Evolutionary conservation across 2,329 filamentous ascomycete species (phyloP).

Genomic region (Zasmidium angulare): DNA sequence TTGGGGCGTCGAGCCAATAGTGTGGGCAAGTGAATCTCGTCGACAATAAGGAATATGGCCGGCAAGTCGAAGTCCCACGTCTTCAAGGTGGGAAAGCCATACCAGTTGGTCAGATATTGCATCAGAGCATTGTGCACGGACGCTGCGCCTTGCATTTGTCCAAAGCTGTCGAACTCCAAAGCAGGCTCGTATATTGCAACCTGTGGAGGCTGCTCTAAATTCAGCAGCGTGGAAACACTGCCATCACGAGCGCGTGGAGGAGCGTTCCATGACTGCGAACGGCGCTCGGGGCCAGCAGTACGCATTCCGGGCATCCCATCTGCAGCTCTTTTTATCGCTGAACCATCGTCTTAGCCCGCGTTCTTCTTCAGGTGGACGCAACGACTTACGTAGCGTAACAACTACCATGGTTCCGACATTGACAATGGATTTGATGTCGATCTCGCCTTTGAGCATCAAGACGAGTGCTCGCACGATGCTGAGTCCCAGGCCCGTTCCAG

Average conservation of each 20-base stretch:
- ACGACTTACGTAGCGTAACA: constrained; percentile 18
- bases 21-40: constrained; percentile 26
- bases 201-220: constrained; percentile 36
- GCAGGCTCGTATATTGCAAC: constrained; percentile 25
- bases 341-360: constrained; percentile 17
- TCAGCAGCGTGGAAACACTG: constrained; percentile 47
- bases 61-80: constrained; percentile 23
- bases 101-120: constrained; percentile 26
- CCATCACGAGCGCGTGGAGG: constrained; percentile 31
- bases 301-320: not conserved
- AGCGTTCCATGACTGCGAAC: not conserved
- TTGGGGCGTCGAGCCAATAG: constrained; percentile 16
- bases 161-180: constrained; percentile 22
- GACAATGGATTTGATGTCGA: constrained; percentile 49
- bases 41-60: constrained; percentile 23
- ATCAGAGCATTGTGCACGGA: constrained; percentile 22
- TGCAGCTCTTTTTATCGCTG: constrained; percentile 46
- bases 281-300: not conserved
- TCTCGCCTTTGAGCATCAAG: constrained; percentile 59
- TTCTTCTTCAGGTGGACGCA: not conserved
- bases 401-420: constrained; percentile 26
- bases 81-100: constrained; percentile 22
- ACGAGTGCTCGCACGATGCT: constrained; percentile 63
- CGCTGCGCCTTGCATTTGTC: constrained; percentile 20
- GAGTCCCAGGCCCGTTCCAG: constrained; percentile 64